These are phyloP conservation scores for Nicotiana obtusifolia DNA, from an alignment of 257 asterid species.

Conservation along the genomic window DNA sequence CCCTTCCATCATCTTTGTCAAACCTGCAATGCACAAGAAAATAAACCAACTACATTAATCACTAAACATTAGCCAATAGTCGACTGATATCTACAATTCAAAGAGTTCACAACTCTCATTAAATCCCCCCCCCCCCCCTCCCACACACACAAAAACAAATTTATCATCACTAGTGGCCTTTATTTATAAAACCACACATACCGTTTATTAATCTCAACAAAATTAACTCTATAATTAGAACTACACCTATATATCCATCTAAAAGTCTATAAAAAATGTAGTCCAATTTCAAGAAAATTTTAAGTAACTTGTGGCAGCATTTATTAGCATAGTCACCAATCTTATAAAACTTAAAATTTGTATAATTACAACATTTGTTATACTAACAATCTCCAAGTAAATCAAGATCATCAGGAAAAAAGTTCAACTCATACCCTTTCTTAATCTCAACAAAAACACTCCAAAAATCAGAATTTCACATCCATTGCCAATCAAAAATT, in stretches of 20 bases:
- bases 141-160: neutral
- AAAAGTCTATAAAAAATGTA: neutral
- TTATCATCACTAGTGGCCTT: neutral
- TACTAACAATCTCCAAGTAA: neutral
- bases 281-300: neutral
- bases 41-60: neutral
- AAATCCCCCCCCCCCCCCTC: neutral
- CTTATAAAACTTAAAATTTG: neutral
- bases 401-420: neutral
- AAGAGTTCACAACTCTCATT: neutral
- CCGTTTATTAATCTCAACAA: neutral
- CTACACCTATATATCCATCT: neutral
- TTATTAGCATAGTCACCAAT: neutral
- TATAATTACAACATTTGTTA: neutral
- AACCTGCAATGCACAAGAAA: neutral
- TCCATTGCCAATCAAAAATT: neutral
- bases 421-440: neutral
- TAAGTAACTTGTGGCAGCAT: neutral
- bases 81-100: neutral
- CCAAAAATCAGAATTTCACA: neutral
- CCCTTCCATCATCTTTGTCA: slow-evolving; percentile 25
- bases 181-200: neutral
- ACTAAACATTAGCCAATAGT: neutral
- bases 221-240: neutral
- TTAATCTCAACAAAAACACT: neutral